Base-by-base conservation (phyloP, 73 alveolate genomes). In the Breviolum minutum region DNA sequence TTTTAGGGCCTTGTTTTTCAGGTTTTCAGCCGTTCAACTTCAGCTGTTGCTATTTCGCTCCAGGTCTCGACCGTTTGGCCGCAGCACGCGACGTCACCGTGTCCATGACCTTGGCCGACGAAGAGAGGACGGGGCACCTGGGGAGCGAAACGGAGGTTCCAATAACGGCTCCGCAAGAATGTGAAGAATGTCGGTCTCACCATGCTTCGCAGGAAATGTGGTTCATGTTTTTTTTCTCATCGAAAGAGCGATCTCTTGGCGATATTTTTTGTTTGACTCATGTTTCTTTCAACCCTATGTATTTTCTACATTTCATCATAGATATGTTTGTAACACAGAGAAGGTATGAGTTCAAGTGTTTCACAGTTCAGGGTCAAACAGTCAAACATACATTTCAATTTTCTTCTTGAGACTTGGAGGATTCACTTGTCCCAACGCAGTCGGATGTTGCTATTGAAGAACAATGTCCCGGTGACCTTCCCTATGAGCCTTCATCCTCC, bases 401-500 rank as follows among this genome's bases (percentile, higher is more conserved):
- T 40, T 40, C 54, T 40, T 40, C 54, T 40, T 40, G 54, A 40
- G 54, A 40, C 92, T 22, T 60, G 54, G 27, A 83, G 92, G 92
- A 83, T 83, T 74, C 92, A 83, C 12, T 54, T 83, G 92, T 83
- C 92, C 13, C 76, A 83, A 74, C 61, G 76, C 60, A 83, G 92
- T 60, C 92, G 92, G 71, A 83, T 17, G 60, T 61, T 83, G 76
- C 66, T 83, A 74, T 17, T 48, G 12, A 83, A 62, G 76, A 17
- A 61, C 76, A 83, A 74, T 62, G n/a, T 22, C 61, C 92, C 92
- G 9, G 97, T 90, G 88, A 90, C 97, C 22, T 90, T 71, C 76
- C 97, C 97, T 24, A 90, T 90, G 97, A 90, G 97, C 30, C 88
- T 90, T 9, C 97, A 90, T n/a, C 97, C 97, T 71, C 97, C 97